Evolutionary conservation across 179 eudicot genomes (phyloP), one percentile per base, ranked within the genome.

Genomic region (Silene coronaria): DNA sequence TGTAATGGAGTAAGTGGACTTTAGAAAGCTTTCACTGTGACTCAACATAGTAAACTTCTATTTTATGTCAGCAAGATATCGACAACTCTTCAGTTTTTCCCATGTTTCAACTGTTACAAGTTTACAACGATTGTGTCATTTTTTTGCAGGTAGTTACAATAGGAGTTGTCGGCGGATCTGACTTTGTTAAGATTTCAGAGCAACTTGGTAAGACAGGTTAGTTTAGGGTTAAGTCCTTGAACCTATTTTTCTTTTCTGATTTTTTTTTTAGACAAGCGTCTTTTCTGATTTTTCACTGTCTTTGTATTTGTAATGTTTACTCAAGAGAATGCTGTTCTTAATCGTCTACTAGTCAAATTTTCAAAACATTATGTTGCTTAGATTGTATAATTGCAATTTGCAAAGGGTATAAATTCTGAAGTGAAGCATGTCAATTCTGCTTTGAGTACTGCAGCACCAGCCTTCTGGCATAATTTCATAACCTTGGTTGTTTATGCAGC

Each of bases 91-190:
- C 30, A 28, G 30, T 28, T 28, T 28, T 28, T 28, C 30, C 30
- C 30, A 3, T 28, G 30, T 28, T 28, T 28, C 30, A 28, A 28
- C 30, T 28, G 30, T 28, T 28, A 3, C 3, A 1, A 1, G 30
- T 28, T 28, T 28, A 28, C 3, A 28, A 28, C 30, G 30, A 28
- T 28, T 28, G 30, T 28, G 30, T 28, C 30, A 28, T 28, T 28
- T 28, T 28, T 28, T 28, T 28, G 30, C 3, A 28, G 30, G 30
- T 28, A 28, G 30, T 28, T 28, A 86, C 92, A 53, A 85, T 94
- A 80, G 98, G 98, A 74, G 90, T 94, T 70, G 98, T 90, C 84
- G 98, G 98, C 65, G 98, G 98, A 77, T 94, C 97, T 55, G 98
- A 94, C 85, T 85, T 92, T 34, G 86, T 83, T 73, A 94, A 94